These are phyloP conservation scores for Linnemannia schmuckeri DNA, from an alignment of 192 early-diverging fungal genomes.

Conservation along the genomic window DNA sequence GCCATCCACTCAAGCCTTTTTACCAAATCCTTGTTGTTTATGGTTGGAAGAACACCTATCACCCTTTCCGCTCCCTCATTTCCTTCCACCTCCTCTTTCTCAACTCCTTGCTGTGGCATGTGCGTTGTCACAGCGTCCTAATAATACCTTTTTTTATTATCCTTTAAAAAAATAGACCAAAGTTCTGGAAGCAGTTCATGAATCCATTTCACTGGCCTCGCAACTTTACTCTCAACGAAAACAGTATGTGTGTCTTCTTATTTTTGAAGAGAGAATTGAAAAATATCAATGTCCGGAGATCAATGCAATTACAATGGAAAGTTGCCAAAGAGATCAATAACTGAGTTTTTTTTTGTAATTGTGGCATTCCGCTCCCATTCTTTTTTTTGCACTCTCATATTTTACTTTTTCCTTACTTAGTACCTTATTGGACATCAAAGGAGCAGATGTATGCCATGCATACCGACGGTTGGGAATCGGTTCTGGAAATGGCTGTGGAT, in stretches of 20 bases:
- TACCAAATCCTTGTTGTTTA: background rate
- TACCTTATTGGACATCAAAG: constrained; percentile 34
- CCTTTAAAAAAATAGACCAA: constrained; percentile 17
- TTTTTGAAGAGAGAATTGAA: background rate
- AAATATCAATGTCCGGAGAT: background rate
- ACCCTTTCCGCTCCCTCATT: background rate
- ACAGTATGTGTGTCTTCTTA: constrained; percentile 19
- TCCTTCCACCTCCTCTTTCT: background rate
- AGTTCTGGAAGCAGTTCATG: constrained; percentile 42
- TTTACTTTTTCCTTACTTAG: constrained; percentile 12
- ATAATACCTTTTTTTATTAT: background rate
- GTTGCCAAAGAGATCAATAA: background rate
- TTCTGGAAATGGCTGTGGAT: constrained; percentile 50
- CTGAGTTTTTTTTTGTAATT: background rate
- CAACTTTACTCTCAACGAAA: constrained; percentile 27
- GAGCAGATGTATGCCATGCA: constrained; percentile 23
- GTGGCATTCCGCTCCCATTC: background rate
- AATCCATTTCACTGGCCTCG: constrained; percentile 27
- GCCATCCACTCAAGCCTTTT: background rate
- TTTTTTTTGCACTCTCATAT: background rate
- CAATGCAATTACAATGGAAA: background rate
- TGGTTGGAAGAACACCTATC: background rate
- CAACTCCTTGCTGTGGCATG: background rate
- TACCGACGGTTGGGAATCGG: constrained; percentile 48
- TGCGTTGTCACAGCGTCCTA: background rate